phyloP scores from a whole-genome alignment of 2,329 filamentous ascomycete genomes.

The Microcera coccophila region DNA sequence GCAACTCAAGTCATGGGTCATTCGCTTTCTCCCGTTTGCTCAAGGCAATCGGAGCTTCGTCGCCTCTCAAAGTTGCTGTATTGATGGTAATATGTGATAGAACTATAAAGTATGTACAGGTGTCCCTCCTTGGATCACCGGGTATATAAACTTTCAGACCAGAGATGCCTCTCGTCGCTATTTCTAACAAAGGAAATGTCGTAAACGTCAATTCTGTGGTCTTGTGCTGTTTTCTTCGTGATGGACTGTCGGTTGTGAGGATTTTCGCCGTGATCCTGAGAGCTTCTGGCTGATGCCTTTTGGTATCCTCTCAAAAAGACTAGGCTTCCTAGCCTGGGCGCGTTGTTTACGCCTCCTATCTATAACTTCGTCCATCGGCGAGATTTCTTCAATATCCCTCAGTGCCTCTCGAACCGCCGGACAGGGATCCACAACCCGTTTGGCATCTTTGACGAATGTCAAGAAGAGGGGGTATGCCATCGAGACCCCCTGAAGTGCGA shows the following conservation, averaged over 20 bases:
- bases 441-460: conserved; percentile 44
- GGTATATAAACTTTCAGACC: conserved; percentile 23
- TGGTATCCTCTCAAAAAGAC: conserved; percentile 25
- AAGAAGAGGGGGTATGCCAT: conserved; percentile 50
- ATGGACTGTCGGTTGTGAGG: conserved; percentile 31
- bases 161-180: conserved; percentile 19
- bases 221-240: conserved; percentile 26
- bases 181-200: conserved; percentile 12
- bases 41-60: too few relatives aligned
- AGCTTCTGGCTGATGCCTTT: conserved; percentile 25
- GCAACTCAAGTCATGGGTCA: too few relatives aligned
- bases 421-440: conserved; percentile 39
- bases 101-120: conserved; percentile 24
- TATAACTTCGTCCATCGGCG: conserved; percentile 14
- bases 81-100: too few relatives aligned
- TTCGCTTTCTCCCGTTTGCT: too few relatives aligned
- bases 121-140: conserved; percentile 14
- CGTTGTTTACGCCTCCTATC: conserved; percentile 13
- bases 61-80: too few relatives aligned
- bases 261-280: conserved; percentile 25
- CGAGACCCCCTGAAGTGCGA: conserved; percentile 47
- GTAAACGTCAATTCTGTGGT: conserved; percentile 17
- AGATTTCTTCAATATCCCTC: conserved; percentile 19
- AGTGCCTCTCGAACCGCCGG: conserved; percentile 19
- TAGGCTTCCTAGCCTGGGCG: conserved; percentile 16